Evolutionary conservation across 2,329 filamentous ascomycete genomes (phyloP).

Genomic region (Tricladium varicosporioides): DNA sequence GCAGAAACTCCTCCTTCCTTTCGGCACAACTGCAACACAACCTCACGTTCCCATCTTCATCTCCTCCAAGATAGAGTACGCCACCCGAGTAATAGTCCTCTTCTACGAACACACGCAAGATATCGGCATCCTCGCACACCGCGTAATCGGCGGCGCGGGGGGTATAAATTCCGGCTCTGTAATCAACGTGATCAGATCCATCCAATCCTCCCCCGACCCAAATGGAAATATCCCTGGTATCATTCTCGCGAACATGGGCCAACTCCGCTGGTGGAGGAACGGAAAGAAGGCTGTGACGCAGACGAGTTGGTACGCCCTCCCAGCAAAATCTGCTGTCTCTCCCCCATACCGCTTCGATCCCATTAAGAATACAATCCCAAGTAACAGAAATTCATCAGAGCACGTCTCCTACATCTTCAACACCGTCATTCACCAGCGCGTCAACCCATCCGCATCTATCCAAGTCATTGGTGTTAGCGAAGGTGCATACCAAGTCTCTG

Average conservation of each 20-base stretch:
- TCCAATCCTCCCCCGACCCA: slow-evolving; percentile 31
- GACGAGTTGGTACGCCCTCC: slow-evolving; percentile 54
- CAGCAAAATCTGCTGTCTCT: slow-evolving; percentile 63
- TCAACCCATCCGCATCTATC: slow-evolving; percentile 51
- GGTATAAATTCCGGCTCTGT: slow-evolving; percentile 71
- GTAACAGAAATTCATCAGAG: slow-evolving; percentile 52
- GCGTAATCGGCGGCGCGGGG: slow-evolving; percentile 59
- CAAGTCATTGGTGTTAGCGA: slow-evolving; percentile 72
- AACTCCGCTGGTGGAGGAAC: slow-evolving; percentile 73
- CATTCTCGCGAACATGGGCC: slow-evolving; percentile 74
- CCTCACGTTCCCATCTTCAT: slow-evolving; percentile 70
- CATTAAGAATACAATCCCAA: slow-evolving; percentile 58
- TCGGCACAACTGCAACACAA: slow-evolving; percentile 43
- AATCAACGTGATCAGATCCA: slow-evolving; percentile 56
- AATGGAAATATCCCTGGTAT: slow-evolving; percentile 51
- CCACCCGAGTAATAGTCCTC: slow-evolving; percentile 67
- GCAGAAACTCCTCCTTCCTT: slow-evolving; percentile 58
- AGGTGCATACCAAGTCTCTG: slow-evolving; percentile 56
- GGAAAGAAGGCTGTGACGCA: slow-evolving; percentile 58
- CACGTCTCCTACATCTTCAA: slow-evolving; percentile 71
- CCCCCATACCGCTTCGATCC: slow-evolving; percentile 49
- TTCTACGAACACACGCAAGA: slow-evolving; percentile 72
- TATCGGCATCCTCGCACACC: slow-evolving; percentile 71
- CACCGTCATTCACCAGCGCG: slow-evolving; percentile 52
- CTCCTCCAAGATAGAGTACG: slow-evolving; percentile 51